phyloP scores from a whole-genome alignment of 768 basidiomycete genomes.

The Pholiota microspora region DNA sequence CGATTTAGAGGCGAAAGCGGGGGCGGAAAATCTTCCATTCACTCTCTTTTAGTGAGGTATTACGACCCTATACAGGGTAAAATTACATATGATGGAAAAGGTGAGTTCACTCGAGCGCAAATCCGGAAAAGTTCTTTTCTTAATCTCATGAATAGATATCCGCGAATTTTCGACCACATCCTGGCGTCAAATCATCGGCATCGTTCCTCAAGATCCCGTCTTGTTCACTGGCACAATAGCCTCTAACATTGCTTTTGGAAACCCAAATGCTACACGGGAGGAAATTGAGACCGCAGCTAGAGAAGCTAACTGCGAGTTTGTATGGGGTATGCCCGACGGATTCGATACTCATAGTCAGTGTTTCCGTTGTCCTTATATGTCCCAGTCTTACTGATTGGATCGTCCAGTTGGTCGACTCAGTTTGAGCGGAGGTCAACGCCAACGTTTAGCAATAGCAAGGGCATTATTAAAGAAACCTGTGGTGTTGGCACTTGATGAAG shows the following conservation, averaged over 20 bases:
- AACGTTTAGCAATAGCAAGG: constrained; percentile 80
- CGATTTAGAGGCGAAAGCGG: constrained; percentile 79
- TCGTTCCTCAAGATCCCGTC: constrained; percentile 70
- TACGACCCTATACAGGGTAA: constrained; percentile 86
- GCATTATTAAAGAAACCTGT: constrained; percentile 88
- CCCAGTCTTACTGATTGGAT: constrained; percentile 1
- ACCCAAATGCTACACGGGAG: constrained; percentile 67
- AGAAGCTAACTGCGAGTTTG: constrained; percentile 94
- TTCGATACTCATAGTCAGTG: constrained; percentile 88
- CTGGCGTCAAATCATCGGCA: constrained; percentile 84
- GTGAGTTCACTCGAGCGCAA: constrained; percentile 37
- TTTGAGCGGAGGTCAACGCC: constrained; percentile 77
- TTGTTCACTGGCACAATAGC: constrained; percentile 93
- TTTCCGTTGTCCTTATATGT: neutral
- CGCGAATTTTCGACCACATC: constrained; percentile 80
- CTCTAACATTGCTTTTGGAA: constrained; percentile 91
- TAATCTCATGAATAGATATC: constrained; percentile 66
- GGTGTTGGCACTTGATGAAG: constrained; percentile 88
- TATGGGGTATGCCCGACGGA: constrained; percentile 91
- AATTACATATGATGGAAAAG: constrained; percentile 84
- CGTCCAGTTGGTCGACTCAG: constrained; percentile 62
- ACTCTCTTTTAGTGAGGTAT: constrained; percentile 82
- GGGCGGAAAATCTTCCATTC: constrained; percentile 91
- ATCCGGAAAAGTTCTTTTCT: neutral
- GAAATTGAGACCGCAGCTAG: constrained; percentile 87